phyloP scores from a whole-genome alignment of 768 basidiomycete species.

The Suillus luteus region DNA sequence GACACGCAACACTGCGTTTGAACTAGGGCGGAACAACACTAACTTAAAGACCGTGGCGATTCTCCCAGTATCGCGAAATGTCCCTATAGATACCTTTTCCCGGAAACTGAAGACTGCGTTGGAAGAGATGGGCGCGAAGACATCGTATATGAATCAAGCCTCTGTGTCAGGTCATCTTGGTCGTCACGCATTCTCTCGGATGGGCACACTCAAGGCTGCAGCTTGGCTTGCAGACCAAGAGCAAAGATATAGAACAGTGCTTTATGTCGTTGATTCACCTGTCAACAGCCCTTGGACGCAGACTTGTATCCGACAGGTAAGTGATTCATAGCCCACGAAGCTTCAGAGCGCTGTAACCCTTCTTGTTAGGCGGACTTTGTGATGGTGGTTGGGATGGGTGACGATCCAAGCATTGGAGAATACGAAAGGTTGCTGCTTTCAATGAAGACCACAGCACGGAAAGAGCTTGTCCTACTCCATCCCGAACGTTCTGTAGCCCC shows the following conservation, averaged over 20 bases:
- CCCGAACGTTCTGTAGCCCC: constrained; percentile 86
- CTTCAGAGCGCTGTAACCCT: neutral
- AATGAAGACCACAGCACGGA: constrained; percentile 97
- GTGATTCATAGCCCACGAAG: constrained; percentile 19
- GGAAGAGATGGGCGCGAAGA: constrained; percentile 92
- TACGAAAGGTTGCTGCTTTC: constrained; percentile 92
- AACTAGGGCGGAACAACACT: constrained; percentile 74
- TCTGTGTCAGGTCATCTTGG: constrained; percentile 91
- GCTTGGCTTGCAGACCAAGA: constrained; percentile 94
- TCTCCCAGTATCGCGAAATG: constrained; percentile 80
- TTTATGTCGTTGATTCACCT: constrained; percentile 95
- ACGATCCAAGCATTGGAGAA: constrained; percentile 88
- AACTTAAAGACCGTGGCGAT: constrained; percentile 96
- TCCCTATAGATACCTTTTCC: constrained; percentile 89
- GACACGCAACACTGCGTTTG: constrained; percentile 52
- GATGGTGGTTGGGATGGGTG: constrained; percentile 92
- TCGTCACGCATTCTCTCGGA: constrained; percentile 90
- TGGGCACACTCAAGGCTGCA: constrained; percentile 95
- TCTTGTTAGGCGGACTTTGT: constrained; percentile 80
- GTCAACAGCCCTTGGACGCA: constrained; percentile 97
- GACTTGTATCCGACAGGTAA: constrained; percentile 92
- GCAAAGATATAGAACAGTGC: constrained; percentile 88
- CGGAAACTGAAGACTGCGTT: constrained; percentile 85
- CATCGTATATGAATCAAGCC: constrained; percentile 91
- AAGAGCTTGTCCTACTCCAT: constrained; percentile 93